Conservation (phyloP, 441 rosid genomes). For the Melastoma candidum region DNA sequence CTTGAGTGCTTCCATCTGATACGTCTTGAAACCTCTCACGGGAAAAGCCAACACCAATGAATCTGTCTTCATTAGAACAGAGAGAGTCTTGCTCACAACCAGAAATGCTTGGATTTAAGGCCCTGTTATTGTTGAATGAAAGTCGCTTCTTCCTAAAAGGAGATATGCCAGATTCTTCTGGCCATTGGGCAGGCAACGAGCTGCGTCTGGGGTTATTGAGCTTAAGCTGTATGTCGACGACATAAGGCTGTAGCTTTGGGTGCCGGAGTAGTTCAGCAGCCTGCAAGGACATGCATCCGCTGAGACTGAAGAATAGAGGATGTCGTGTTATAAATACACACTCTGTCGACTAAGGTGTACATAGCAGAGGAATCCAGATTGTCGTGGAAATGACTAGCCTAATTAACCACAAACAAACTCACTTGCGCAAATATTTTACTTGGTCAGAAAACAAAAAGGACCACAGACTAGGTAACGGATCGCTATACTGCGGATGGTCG, state of each 20-base stretch:
- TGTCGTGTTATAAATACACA: constrained; percentile 1
- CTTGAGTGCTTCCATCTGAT: constrained; percentile 47
- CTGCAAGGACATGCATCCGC: constrained; percentile 27
- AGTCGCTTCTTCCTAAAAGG: constrained; percentile 35
- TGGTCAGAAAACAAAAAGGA: too few species aligned
- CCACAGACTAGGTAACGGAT: too few species aligned
- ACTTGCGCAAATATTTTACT: too few species aligned
- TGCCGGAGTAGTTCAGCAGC: constrained; percentile 84
- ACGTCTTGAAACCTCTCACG: constrained; percentile 33
- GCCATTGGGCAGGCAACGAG: constrained; percentile 53
- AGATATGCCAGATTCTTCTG: constrained; percentile 24
- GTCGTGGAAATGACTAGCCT: too few species aligned
- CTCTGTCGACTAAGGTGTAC: background rate
- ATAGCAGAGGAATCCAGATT: too few species aligned
- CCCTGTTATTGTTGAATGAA: constrained; percentile 54
- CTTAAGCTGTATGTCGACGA: constrained; percentile 56
- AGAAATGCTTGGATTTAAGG: constrained; percentile 76
- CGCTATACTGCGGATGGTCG: too few species aligned
- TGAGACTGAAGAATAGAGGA: constrained; percentile 5
- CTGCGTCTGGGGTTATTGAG: constrained; percentile 62
- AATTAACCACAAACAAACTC: too few species aligned
- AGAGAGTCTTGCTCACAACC: constrained; percentile 65
- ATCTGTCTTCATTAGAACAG: constrained; percentile 45
- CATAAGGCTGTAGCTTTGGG: constrained; percentile 72
- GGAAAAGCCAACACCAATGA: constrained; percentile 25